Evolutionary conservation across 169 alveolate species (phyloP).

Genomic region (Miamiensis avidus): DNA sequence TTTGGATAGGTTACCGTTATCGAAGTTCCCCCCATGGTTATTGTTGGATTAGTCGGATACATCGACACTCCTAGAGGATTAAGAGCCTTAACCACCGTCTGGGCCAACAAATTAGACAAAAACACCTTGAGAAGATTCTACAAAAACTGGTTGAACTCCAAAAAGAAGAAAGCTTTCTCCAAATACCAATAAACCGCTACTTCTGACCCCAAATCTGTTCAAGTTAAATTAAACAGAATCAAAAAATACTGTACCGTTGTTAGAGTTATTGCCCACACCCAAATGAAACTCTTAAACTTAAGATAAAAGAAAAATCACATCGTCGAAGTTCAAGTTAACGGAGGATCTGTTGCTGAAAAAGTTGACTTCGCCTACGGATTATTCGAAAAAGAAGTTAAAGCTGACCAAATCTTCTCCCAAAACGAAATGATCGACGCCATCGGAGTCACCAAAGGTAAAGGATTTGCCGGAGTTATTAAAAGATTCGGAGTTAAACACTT

Average conservation of each 20-base stretch:
- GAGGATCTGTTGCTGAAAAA: conserved; percentile 98
- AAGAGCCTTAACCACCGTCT: conserved; percentile 97
- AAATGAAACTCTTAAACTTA: conserved; percentile 94
- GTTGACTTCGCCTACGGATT: conserved; percentile 94
- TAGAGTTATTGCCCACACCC: conserved; percentile 99
- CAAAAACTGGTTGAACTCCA: conserved; percentile 97
- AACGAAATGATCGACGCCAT: conserved; percentile 98
- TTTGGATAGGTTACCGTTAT: conserved; percentile 88
- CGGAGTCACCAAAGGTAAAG: conserved; percentile 99
- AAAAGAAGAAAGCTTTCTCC: conserved; percentile 98
- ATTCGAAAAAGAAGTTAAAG: conserved; percentile 97
- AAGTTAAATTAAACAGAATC: conserved; percentile 92
- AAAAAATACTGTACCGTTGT: conserved; percentile 97
- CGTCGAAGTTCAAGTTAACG: conserved; percentile 99
- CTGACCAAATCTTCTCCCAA: conserved; percentile 94
- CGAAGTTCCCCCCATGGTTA: conserved; percentile 99
- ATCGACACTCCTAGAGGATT: conserved; percentile 99
- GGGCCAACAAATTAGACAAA: conserved; percentile 98
- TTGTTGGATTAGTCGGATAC: conserved; percentile 99
- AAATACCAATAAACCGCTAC: conserved; percentile 92
- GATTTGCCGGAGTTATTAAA: conserved; percentile 98
- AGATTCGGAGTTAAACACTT: conserved; percentile 99
- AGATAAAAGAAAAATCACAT: conserved; percentile 98
- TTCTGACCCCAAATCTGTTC: conserved; percentile 88
- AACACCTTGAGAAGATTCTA: conserved; percentile 98